A percentile compares a stretch with the other conserved stretches of the same genome.
These are phyloP conservation scores for Plasmodium gonderi DNA, from an alignment of 169 alveolate species.

Conservation along the genomic window DNA sequence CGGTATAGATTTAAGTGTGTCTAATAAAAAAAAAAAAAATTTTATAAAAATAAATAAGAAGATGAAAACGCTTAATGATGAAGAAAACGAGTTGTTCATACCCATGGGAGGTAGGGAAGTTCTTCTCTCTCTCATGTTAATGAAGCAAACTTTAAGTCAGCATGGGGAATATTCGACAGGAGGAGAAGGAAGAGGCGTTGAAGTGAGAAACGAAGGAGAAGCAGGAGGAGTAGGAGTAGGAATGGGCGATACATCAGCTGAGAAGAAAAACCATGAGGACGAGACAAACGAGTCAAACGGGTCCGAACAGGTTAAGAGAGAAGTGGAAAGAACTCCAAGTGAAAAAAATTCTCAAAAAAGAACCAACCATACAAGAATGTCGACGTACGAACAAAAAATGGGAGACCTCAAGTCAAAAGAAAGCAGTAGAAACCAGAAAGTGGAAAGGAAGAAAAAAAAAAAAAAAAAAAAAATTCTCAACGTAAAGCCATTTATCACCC, in stretches of 20 bases:
- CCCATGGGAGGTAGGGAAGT: slow-evolving; percentile 76
- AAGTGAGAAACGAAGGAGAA: neutral
- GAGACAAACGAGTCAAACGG: no score
- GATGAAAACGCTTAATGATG: slow-evolving; percentile 47
- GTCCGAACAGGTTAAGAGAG: no score
- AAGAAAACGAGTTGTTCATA: slow-evolving; percentile 63
- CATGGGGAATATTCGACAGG: neutral
- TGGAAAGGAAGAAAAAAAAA: neutral
- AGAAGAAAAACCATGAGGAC: no score
- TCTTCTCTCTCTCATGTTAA: slow-evolving; percentile 32
- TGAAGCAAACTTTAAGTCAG: neutral
- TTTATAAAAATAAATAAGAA: slow-evolving; percentile 51
- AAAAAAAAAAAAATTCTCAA: slow-evolving; percentile 19
- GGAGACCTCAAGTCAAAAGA: neutral
- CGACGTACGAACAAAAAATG: neutral
- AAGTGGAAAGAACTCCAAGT: no score
- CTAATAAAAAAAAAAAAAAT: slow-evolving; percentile 39
- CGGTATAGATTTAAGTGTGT: slow-evolving; percentile 32
- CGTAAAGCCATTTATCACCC: slow-evolving; percentile 65
- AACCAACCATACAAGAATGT: no score
- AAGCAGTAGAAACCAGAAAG: no score
- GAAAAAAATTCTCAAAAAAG: no score
- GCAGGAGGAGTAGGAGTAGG: no score
- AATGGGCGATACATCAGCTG: no score
- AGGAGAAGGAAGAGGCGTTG: neutral